phyloP scores from a whole-genome alignment of 2,329 filamentous ascomycete genomes.

The Gliomastix tumulicola region DNA sequence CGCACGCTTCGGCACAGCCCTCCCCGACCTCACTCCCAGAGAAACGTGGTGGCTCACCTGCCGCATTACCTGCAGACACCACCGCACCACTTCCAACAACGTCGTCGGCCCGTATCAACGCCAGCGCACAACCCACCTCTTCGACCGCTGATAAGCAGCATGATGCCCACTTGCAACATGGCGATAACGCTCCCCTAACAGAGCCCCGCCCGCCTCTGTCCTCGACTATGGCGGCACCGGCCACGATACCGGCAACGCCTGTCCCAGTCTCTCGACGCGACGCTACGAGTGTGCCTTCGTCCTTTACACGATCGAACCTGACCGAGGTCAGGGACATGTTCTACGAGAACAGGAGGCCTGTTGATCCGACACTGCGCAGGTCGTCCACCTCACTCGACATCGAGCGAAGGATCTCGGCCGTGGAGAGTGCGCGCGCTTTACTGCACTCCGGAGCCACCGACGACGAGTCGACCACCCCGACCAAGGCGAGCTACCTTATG shows the following conservation, averaged over 20 bases:
- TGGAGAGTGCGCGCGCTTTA: constrained; percentile 5
- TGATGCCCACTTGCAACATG: constrained; percentile 13
- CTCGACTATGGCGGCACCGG: constrained; percentile 22
- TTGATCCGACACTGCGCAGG: constrained; percentile 18
- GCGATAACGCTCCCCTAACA: constrained; percentile 28
- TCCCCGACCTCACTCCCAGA: neutral
- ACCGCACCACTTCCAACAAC: too few relatives aligned
- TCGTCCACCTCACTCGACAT: constrained; percentile 25
- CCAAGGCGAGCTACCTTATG: constrained; percentile 9
- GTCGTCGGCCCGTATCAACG: too few relatives aligned
- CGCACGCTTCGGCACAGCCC: constrained; percentile 5
- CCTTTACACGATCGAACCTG: constrained; percentile 21
- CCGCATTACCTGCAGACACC: too few relatives aligned
- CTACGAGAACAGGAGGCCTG: constrained; percentile 22
- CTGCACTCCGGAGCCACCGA: constrained; percentile 14
- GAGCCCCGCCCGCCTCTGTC: constrained; percentile 20
- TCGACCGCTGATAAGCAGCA: neutral
- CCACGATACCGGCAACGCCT: constrained; percentile 21
- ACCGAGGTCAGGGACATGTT: constrained; percentile 26
- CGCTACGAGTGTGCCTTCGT: constrained; percentile 19
- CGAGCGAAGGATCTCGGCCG: constrained; percentile 16
- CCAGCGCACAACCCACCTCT: constrained; percentile 6
- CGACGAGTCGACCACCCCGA: constrained; percentile 15
- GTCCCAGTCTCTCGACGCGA: constrained; percentile 17
- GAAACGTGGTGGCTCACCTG: too few relatives aligned